Evolutionary conservation across 495 filamentous ascomycete species (phyloP), one percentile per base, ranked within the genome.

Genomic region (Penicillium fimorum): DNA sequence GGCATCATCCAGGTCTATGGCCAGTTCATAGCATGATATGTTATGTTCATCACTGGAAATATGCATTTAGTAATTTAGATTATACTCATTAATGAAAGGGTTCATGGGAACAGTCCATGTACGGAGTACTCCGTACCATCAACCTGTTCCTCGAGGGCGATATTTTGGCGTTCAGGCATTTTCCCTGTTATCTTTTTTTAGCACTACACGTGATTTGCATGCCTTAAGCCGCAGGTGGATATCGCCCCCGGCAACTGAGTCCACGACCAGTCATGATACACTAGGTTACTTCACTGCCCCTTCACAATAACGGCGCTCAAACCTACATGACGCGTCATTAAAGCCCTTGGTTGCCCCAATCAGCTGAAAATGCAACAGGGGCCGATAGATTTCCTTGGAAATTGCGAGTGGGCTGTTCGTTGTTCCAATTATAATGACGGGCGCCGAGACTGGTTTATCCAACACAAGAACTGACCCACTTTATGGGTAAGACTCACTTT

Each of bases 1-100:
- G 79, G 71, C 11, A 70, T 80, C 49, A 74, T 85, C 55, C 82
- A 73, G 33, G 76, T 67, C n/a, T 73, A 73, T 55, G 47, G 56
- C 3, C 51, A 71, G 43, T 71, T 71, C 47, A 60, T 54, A 27
- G 38, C 48, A 29, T 68, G 41, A 43, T 32, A 6, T 35, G 43
- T 25, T 17, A 27, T 24, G 25, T 30, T 15, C 35, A 42, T 48
- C 24, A 42, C 48, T 60, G 48, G 47, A 50, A 40, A 41, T 57
- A 50, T 48, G 35, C 47, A 63, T 62, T 44, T 17, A 12, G 24
- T 55, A 12, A 45, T 47, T 17, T 27, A 18, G 37, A n/a, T 4
- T n/a, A 38, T 17, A 38, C 7, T 17, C 2, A 38, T 17, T 38
- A 38, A 38, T 8, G 15, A n/a, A 38, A 38, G 33, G 5, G 13